Evolutionary conservation across 148 eudicot genomes (phyloP), one percentile per base, ranked within the genome.

Genomic region (Fagopyrum tataricum): DNA sequence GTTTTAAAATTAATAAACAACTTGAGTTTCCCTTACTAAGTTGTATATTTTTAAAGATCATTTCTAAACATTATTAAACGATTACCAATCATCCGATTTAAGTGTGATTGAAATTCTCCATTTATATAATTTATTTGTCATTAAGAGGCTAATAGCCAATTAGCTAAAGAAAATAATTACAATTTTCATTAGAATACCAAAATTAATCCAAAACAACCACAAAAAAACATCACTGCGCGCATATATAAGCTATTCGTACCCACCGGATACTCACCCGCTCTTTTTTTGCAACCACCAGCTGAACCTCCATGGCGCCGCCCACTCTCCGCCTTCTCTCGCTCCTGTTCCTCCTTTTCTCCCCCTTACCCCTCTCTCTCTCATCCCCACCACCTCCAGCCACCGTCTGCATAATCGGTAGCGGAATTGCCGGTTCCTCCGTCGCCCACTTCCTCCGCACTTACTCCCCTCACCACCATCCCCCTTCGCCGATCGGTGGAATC

Each of bases 361-460:
- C 44, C 39, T 13, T 55, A 70, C 0, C 74, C 75, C 15, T 40
- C 47, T 37, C 31, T 20, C 44, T 17, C 44, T 43, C 78, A 78
- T 71, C 73, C 77, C 39, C 76, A 61, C 12, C 68, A 17, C 31
- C 68, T 23, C 48, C 68, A 0, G 49, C 51, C 39, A 47, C 61
- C 44, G 75, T 72, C 5, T 72, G 74, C 74, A 72, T 49, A 24
- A 47, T 72, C 59, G 71, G 72, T 18, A 59, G 82, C 77, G 98
- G 98, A 23, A 91, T 93, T 74, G 84, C 82, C 79, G 98, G 97
- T 78, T 73, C 97, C 61, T 91, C 97, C 31, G 83, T 82, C 24
- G 88, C 95, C 23, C 95, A 93, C 69, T 93, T 93, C 87, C 91
- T 93, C 87, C 98, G 97, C 58, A 79, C 70, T 8, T 84, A 89